Percentiles rank a stretch among this genome's conserved stretches.
These are phyloP conservation scores for Paramecium sexaurelia DNA, from an alignment of 73 alveolate genomes.

Conservation along the genomic window DNA sequence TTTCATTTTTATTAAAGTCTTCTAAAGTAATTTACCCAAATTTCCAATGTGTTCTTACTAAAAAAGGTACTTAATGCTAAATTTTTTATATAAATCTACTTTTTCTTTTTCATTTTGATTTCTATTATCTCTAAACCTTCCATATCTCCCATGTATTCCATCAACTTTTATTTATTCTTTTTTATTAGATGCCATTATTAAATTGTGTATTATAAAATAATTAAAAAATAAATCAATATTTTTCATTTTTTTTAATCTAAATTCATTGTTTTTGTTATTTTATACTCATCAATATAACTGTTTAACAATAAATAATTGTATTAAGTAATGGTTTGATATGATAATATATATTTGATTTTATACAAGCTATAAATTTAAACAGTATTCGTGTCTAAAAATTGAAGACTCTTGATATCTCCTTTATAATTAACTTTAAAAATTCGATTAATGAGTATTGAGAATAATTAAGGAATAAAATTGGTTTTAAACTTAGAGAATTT, in stretches of 20 bases:
- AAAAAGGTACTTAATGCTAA: constrained; percentile 19
- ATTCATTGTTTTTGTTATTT: background rate
- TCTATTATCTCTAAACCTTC: background rate
- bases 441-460: background rate
- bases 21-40: constrained; percentile 5
- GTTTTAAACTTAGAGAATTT: background rate
- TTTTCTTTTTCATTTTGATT: background rate
- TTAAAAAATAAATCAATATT: background rate
- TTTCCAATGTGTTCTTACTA: constrained; percentile 31
- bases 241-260: too few relatives aligned
- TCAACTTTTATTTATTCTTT: constrained; percentile 7
- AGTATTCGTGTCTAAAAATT: too few relatives aligned
- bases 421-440: background rate
- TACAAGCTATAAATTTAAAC: too few relatives aligned
- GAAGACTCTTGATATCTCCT: too few relatives aligned
- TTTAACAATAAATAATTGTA: too few relatives aligned
- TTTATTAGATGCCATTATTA: constrained; percentile 15
- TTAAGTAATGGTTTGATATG: too few relatives aligned
- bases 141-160: background rate
- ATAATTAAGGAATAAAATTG: background rate
- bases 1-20: background rate
- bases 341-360: too few relatives aligned
- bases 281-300: too few relatives aligned
- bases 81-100: background rate
- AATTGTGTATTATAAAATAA: background rate